Base-by-base conservation (phyloP, 1,284 basidiomycete species). In the Rhodofomes roseus region DNA sequence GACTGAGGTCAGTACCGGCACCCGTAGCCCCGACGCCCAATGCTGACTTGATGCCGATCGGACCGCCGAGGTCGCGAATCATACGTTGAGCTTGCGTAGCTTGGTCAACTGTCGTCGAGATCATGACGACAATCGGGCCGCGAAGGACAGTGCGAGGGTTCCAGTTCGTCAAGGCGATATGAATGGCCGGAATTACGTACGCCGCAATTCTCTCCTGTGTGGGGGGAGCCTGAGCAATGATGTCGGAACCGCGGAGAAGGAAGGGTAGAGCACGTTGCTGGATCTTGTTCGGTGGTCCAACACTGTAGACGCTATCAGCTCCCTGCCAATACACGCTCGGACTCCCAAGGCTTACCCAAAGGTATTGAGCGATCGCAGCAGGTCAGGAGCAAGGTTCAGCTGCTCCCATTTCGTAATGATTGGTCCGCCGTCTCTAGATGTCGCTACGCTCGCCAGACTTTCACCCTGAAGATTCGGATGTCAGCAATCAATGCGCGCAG, bases 201-300 rank as follows among this genome's bases (percentile, higher is more conserved):
- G 95, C 94, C 34, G 96, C 96, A 69, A 99, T 98, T 51, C 96
- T 85, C 74, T 99, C 96, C 74, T 98, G 96, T 0, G 96, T 98
- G 0, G 96, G 96, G 46, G 96, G 96, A 12, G 96, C 96, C 76
- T 99, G 96, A 6, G 96, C 96, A 66, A 99, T 98, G 68, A 98
- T 96, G 69, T 99, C 97, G 46, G 93, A 87, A 9, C 95, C 93
- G 60, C 93, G 88, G 54, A 98, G 81, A 62, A 99, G 87, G 76
- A 97, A 98, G 1, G 96, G 96, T 58, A 99, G 80, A 43, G 96
- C 95, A 57, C 96, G 87, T 71, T 96, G 95, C 75, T 99, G 96
- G 63, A 98, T 97, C 80, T 98, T 99, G 76, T 98, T 98, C 5
- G 96, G 96, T 4, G 96, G 96, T 0, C 96, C 96, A 63, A 97